Conservation (phyloP, 108 stramenopile genomes). For the Skeletonema costatum region DNA sequence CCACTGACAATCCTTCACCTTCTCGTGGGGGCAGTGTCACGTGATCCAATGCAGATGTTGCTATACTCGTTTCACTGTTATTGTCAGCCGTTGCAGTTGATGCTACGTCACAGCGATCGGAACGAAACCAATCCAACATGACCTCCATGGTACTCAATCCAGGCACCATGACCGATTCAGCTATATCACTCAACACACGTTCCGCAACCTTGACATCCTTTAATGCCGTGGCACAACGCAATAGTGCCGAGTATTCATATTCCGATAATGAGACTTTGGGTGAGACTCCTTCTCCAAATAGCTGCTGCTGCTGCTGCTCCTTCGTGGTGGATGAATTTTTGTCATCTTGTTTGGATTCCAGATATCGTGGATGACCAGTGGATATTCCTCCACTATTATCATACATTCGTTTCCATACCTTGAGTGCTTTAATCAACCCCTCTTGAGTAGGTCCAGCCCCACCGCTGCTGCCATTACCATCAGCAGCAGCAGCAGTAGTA, state of each 20-base stretch:
- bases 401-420: slow-evolving; percentile 64
- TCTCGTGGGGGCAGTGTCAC: slow-evolving; percentile 43
- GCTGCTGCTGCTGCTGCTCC: background rate
- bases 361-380: slow-evolving; percentile 14
- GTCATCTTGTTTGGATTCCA: background rate
- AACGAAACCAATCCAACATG: slow-evolving; percentile 76
- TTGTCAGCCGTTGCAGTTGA: background rate
- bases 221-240: slow-evolving; percentile 56
- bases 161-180: slow-evolving; percentile 80
- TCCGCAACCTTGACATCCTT: slow-evolving; percentile 59
- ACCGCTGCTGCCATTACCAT: background rate
- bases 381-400: slow-evolving; percentile 39
- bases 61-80: background rate
- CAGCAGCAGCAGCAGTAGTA: no score
- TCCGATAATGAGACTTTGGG: slow-evolving; percentile 61
- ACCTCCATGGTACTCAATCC: slow-evolving; percentile 53
- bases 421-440: slow-evolving; percentile 48
- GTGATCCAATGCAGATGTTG: slow-evolving; percentile 28
- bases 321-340: background rate
- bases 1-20: slow-evolving; percentile 11
- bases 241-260: slow-evolving; percentile 63
- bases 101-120: slow-evolving; percentile 4
- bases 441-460: slow-evolving; percentile 13
- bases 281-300: slow-evolving; percentile 50
- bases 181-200: slow-evolving; percentile 70